Evolutionary conservation across 805 yeast species (phyloP), one percentile per base, ranked within the genome.

Genomic region (Metschnikowia picachoensis): DNA sequence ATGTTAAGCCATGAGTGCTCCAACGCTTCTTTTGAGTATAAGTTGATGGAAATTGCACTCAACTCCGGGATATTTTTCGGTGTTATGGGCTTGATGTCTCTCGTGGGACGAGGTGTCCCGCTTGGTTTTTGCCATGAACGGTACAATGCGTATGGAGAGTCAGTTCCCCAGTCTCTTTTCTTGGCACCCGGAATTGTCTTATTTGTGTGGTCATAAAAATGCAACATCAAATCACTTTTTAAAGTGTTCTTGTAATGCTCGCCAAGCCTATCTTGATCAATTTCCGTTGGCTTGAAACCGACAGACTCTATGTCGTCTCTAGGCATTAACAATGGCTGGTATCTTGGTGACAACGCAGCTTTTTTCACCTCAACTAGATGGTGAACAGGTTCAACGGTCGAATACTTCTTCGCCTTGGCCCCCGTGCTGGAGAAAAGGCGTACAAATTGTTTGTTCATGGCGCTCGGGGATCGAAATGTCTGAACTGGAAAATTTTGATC

Each of bases 351-450:
- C 41, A 92, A 76, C 44, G 79, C 78, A 33, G 81, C 69, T 65
- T 94, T 94, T 58, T 79, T 77, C 60, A 88, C 81, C 54, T 79
- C 80, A 37, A 92, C 87, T 49, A 80, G 76, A 67, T 94, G 99
- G 65, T 94, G 99, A 13, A 92, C 95, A 1, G 99, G 98, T 41
- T 85, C 79, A 32, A 88, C 91, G 42, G 87, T 77, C 34, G 95
- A 85, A 64, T 71, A 72, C 12, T 73, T 54, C 45, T 60, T 68
- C 38, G 52, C 41, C 77, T 79, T 29, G 81, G 85, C 41, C 77
- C 77, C 63, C 69, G 77, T 47, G 67, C 67, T 33, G 59, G 67
- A 42, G 56, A 70, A 50, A 58, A 51, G 61, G 62, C 68, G 65
- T 50, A 57, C 52, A 47, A 60, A 56, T 51, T 52, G 59, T 49